phyloP scores from a whole-genome alignment of 148 eudicot genomes.

The Rhododendron simsii region DNA sequence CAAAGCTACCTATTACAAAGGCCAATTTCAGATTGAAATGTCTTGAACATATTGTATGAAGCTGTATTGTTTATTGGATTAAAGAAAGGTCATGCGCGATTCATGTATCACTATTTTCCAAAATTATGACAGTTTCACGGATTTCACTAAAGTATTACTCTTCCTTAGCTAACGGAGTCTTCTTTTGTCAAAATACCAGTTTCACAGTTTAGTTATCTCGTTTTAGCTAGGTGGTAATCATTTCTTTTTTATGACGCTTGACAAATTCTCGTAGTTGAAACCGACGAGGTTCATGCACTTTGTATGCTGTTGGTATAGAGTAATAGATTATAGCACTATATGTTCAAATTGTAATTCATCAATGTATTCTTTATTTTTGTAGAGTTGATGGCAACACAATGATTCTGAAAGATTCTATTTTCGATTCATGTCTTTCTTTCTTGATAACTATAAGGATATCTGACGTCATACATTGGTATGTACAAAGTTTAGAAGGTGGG shows the following conservation, averaged over 20 bases:
- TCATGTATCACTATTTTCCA: not conserved
- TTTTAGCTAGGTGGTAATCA: not conserved
- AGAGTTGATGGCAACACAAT: not conserved
- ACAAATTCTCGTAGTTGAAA: not conserved
- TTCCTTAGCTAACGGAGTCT: not conserved
- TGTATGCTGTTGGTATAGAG: not conserved
- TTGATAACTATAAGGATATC: not conserved
- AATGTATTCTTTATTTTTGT: not conserved
- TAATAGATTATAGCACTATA: not conserved
- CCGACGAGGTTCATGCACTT: not conserved
- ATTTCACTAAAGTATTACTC: not conserved
- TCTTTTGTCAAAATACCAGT: not conserved
- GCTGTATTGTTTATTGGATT: not conserved
- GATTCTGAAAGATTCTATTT: not conserved
- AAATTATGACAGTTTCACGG: not conserved
- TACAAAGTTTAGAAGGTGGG: not conserved
- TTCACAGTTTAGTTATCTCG: not conserved
- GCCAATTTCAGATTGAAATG: no score
- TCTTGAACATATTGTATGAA: not conserved
- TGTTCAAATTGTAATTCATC: not conserved
- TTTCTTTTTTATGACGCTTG: not conserved
- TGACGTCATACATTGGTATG: not conserved
- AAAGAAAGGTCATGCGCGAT: not conserved
- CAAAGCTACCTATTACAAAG: not conserved
- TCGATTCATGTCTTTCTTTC: not conserved